These are phyloP conservation scores for Leccinum barrowsii DNA, from an alignment of 768 basidiomycete species.

Conservation along the genomic window DNA sequence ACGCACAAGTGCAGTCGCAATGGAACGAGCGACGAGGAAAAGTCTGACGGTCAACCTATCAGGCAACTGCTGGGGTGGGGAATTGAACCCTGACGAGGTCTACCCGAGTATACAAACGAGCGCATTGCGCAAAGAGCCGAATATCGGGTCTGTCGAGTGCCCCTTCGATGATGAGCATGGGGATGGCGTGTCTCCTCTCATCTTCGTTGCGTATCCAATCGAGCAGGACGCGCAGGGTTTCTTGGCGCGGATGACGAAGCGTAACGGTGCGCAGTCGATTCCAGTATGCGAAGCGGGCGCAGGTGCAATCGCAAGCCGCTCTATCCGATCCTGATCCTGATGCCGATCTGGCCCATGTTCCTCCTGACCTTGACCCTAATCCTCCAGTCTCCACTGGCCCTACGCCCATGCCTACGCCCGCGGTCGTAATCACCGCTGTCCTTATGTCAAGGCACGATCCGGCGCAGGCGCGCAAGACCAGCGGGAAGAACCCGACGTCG, in stretches of 20 bases:
- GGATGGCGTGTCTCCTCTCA: constrained; percentile 6
- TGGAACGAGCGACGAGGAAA: neutral
- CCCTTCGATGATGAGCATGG: constrained; percentile 20
- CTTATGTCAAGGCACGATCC: neutral
- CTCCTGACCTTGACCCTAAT: neutral
- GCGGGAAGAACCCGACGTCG: constrained; percentile 25
- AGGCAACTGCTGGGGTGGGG: neutral
- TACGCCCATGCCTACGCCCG: neutral
- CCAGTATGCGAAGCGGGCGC: constrained; percentile 14
- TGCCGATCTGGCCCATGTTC: neutral
- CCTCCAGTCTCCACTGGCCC: neutral
- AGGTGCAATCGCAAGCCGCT: constrained; percentile 2
- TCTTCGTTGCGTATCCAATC: constrained; percentile 22
- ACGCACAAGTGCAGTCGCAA: neutral
- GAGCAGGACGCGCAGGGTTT: constrained; percentile 16
- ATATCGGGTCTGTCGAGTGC: constrained; percentile 15
- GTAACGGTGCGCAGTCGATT: constrained; percentile 17
- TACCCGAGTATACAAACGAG: constrained; percentile 10
- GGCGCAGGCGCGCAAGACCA: constrained; percentile 10
- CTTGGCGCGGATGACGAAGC: constrained; percentile 21
- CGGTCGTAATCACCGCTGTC: neutral
- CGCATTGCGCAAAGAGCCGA: constrained; percentile 12
- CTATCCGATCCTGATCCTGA: neutral
- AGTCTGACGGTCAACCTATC: neutral
- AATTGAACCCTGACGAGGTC: constrained; percentile 10